These are phyloP conservation scores for Hirschioporus abietinus DNA, from an alignment of 768 basidiomycete species.

Conservation along the genomic window DNA sequence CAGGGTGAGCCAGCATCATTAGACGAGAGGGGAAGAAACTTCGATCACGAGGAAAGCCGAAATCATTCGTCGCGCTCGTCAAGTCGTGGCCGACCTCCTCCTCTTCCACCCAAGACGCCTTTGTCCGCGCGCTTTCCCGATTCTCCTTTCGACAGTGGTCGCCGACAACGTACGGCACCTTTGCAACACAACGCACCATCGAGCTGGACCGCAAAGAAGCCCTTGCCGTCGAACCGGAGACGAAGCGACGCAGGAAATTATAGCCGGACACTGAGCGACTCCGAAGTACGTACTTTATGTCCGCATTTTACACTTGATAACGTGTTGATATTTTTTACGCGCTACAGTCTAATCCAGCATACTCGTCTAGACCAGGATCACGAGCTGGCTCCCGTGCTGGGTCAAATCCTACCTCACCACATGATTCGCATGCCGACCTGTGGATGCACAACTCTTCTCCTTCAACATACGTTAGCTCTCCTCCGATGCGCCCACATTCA, in stretches of 20 bases:
- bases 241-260: conserved; percentile 70
- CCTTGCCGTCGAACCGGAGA: conserved; percentile 58
- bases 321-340: conserved; percentile 14
- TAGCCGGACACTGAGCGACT: conserved; percentile 51
- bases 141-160: conserved; percentile 66
- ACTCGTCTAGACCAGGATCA: conserved; percentile 37
- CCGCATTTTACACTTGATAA: conserved; percentile 3
- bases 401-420: conserved; percentile 53
- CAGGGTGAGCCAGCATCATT: conserved; percentile 29
- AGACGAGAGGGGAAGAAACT: conserved; percentile 35
- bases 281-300: conserved; percentile 48
- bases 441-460: conserved; percentile 34
- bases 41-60: conserved; percentile 29
- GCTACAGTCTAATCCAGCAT: conserved; percentile 35
- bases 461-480: conserved; percentile 23
- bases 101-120: conserved; percentile 51
- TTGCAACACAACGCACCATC: conserved; percentile 57
- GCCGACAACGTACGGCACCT: conserved; percentile 67
- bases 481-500: conserved; percentile 56
- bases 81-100: conserved; percentile 43
- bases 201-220: conserved; percentile 63
- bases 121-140: conserved; percentile 23
- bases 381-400: conserved; percentile 55
- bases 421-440: conserved; percentile 36
- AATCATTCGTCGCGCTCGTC: conserved; percentile 43